Base-by-base conservation (phyloP, 176 grass and related monocot genomes). In the Triticum dicoccoides region DNA sequence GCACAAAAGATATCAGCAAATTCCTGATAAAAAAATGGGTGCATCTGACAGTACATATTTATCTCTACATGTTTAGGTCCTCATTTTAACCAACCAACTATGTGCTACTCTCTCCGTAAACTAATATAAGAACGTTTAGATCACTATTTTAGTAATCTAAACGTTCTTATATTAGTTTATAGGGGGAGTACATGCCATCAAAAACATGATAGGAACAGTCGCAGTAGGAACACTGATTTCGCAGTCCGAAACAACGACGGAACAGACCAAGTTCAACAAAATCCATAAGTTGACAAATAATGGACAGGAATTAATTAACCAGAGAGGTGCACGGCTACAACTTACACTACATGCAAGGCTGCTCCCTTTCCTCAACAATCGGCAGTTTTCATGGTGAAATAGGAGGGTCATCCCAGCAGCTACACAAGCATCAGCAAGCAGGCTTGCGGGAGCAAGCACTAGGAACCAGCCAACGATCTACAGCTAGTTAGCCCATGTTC, bases 401-500 rank as follows among this genome's bases (percentile, higher is more conserved):
- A 90, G 38, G 42, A 74, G 76, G 30, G 20, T 10, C 51, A 73
- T 68, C 66, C 54, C 45, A 38, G 59, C 12, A 44, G 51, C 51
- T 54, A 54, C 49, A 20, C 54, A 58, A 54, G 51, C 51, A 18
- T 18, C 18, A 58, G 54, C 54, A 58, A 21, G 54, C 54, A 17
- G 49, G 51, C 51, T 56, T 6, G 51, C 51, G 49, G 44, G 49
- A 47, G 11, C 44, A 47, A 13, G 45, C 45, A 14, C 45, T 49
- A 51, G 14, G 49, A 58, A 58, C 54, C 17, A 58, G 15, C 54
- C 54, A 20, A 58, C 54, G 18, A 17, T 51, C 24, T 17, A 51
- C 37, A 5, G 54, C 42, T 13, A n/a, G 25, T 58, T 78, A 91
- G 42, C 78, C 82, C 69, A 85, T 73, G 33, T 91, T 88, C 63